phyloP scores from a whole-genome alignment of 2,329 filamentous ascomycete genomes.

The Arthroderma sp. region DNA sequence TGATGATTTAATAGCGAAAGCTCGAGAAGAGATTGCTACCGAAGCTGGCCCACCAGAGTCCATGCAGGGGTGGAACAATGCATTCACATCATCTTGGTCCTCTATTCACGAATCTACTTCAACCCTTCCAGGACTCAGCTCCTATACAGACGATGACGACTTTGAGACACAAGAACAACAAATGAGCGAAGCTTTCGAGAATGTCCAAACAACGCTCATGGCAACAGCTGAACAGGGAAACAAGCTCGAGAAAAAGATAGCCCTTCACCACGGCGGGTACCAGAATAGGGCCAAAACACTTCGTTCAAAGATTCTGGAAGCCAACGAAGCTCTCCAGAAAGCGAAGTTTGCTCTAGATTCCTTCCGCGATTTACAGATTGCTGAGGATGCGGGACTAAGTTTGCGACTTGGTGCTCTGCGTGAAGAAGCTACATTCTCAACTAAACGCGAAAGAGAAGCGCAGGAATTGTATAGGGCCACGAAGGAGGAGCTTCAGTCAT shows the following conservation, averaged over 20 bases:
- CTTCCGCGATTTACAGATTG: constrained; percentile 62
- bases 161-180: constrained; percentile 41
- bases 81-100: constrained; percentile 41
- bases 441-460: constrained; percentile 71
- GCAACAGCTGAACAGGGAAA: constrained; percentile 65
- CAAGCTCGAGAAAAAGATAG: constrained; percentile 88
- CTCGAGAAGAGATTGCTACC: constrained; percentile 60
- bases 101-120: constrained; percentile 33
- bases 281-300: constrained; percentile 72
- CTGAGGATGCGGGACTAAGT: constrained; percentile 63
- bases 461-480: constrained; percentile 70
- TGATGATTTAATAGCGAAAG: constrained; percentile 59
- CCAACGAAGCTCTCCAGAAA: constrained; percentile 60
- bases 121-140: constrained; percentile 60
- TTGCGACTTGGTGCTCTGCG: constrained; percentile 61
- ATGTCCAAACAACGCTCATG: constrained; percentile 60
- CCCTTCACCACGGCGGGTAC: constrained; percentile 77
- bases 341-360: constrained; percentile 58
- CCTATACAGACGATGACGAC: constrained; percentile 65
- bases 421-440: constrained; percentile 72
- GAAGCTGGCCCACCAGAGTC: constrained; percentile 45
- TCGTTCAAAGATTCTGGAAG: constrained; percentile 63
- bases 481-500: constrained; percentile 61
- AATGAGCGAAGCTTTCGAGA: constrained; percentile 60
- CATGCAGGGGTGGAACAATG: constrained; percentile 37